A percentile compares a stretch with the other conserved stretches of the same genome.
Conservation (phyloP, 2,329 filamentous ascomycete species). For the Colletotrichum sp. region DNA sequence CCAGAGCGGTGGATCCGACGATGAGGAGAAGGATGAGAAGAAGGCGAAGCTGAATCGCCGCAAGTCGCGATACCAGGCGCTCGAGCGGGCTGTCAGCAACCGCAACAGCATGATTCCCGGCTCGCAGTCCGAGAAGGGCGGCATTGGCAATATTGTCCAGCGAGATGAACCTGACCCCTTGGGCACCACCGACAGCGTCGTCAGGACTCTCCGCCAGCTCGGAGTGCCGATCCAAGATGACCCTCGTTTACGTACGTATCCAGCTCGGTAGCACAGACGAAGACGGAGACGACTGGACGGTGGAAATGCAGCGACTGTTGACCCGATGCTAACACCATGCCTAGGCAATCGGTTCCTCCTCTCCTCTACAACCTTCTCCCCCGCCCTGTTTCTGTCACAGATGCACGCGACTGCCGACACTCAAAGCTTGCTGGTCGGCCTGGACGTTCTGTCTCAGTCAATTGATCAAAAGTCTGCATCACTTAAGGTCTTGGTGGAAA, state of each 20-base stretch:
- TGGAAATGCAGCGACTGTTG: neutral
- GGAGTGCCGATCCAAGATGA: conserved; percentile 88
- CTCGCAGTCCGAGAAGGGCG: conserved; percentile 68
- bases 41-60: conserved; percentile 61
- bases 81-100: conserved; percentile 77
- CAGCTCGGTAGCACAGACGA: neutral
- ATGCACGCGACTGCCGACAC: conserved; percentile 89
- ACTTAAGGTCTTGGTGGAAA: conserved; percentile 93
- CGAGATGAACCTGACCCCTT: conserved; percentile 93
- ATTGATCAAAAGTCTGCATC: conserved; percentile 99
- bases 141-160: conserved; percentile 79
- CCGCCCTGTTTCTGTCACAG: conserved; percentile 88
- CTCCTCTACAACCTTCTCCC: conserved; percentile 94
- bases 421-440: conserved; percentile 76
- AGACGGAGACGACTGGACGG: neutral
- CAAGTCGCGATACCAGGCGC: conserved; percentile 82
- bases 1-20: conserved; percentile 70
- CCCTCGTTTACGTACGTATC: conserved; percentile 69
- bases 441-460: conserved; percentile 85
- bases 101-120: conserved; percentile 70
- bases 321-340: conserved; percentile 9
- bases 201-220: conserved; percentile 76
- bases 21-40: conserved; percentile 52
- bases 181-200: conserved; percentile 86
- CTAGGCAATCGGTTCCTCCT: conserved; percentile 90